Conservation (phyloP, 2,329 filamentous ascomycete genomes). For the Stemphylium lycopersici region DNA sequence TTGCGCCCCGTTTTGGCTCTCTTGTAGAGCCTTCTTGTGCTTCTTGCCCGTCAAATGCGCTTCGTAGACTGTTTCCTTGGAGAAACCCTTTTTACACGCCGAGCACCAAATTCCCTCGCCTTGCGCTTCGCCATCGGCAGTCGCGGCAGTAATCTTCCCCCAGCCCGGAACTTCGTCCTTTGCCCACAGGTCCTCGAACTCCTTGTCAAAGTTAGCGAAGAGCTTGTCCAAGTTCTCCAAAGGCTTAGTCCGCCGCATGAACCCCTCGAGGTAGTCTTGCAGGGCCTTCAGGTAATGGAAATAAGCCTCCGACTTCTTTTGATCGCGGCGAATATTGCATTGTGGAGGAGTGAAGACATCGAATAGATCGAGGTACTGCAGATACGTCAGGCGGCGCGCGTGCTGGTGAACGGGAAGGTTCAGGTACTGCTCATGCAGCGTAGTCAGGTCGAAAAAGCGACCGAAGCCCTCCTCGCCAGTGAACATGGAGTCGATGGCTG, state of each 20-base stretch:
- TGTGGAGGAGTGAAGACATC: slow-evolving; percentile 81
- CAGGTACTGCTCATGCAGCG: slow-evolving; percentile 83
- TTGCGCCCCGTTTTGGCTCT: slow-evolving; percentile 55
- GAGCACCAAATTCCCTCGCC: slow-evolving; percentile 82
- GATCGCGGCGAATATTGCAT: slow-evolving; percentile 74
- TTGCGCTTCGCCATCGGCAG: slow-evolving; percentile 58
- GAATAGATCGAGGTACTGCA: slow-evolving; percentile 92
- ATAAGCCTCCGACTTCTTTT: slow-evolving; percentile 92
- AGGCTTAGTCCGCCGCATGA: slow-evolving; percentile 82
- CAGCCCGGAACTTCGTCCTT: slow-evolving; percentile 81
- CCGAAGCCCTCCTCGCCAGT: slow-evolving; percentile 95
- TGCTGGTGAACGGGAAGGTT: slow-evolving; percentile 84
- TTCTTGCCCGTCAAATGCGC: slow-evolving; percentile 89
- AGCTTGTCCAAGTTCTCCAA: slow-evolving; percentile 84
- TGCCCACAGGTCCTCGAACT: slow-evolving; percentile 85
- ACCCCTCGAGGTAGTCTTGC: slow-evolving; percentile 82
- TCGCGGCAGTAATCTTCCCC: slow-evolving; percentile 59
- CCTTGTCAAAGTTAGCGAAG: slow-evolving; percentile 75
- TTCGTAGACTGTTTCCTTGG: slow-evolving; percentile 93
- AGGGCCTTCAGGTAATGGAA: slow-evolving; percentile 86
- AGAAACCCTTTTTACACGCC: slow-evolving; percentile 93
- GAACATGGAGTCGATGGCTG: slow-evolving; percentile 87
- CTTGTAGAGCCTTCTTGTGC: slow-evolving; percentile 76
- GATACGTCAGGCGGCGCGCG: slow-evolving; percentile 72
- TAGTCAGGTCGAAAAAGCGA: slow-evolving; percentile 87